Percentiles rank a stretch among this genome's conserved stretches.
Evolutionary conservation across 2,329 filamentous ascomycete genomes (phyloP).

Genomic region (Chaetomium sp.): DNA sequence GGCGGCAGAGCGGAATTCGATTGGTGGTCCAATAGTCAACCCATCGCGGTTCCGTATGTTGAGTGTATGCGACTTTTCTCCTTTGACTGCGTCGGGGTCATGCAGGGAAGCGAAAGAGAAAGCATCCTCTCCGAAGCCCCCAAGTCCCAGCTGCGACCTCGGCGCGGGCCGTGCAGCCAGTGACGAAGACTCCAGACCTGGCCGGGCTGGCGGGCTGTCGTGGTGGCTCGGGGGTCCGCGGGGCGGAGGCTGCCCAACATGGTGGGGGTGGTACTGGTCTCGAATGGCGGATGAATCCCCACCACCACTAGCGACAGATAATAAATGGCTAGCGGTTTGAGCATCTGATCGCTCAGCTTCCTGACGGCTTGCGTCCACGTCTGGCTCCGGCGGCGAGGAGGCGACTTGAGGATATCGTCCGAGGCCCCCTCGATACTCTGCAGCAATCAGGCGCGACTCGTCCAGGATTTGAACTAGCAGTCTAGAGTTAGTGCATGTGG

Average conservation of each 20-base stretch:
- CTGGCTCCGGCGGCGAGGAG: constrained; percentile 37
- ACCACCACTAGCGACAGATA: neutral
- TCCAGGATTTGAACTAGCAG: constrained; percentile 73
- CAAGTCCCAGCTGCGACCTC: neutral
- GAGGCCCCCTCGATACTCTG: constrained; percentile 81
- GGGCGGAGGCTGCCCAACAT: constrained; percentile 25
- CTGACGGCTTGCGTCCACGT: constrained; percentile 30
- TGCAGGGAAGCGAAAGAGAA: constrained; percentile 4
- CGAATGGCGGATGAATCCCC: neutral
- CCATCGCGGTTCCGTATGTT: constrained; percentile 43
- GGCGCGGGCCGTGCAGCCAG: neutral
- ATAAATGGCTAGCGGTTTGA: neutral
- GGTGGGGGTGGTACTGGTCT: constrained; percentile 8
- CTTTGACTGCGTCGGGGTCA: constrained; percentile 34
- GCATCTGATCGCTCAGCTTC: neutral
- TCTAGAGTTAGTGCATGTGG: constrained; percentile 19
- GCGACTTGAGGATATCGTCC: constrained; percentile 65
- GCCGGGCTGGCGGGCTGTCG: neutral
- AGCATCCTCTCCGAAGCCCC: neutral
- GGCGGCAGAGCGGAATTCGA: constrained; percentile 38
- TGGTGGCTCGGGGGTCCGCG: neutral
- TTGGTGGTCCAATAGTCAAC: constrained; percentile 35
- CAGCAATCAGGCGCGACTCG: constrained; percentile 86
- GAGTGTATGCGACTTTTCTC: constrained; percentile 32
- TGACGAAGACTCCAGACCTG: neutral